Evolutionary conservation across 1,139 yeast genomes (phyloP).

Genomic region (Yamadazyma membranifaciens): DNA sequence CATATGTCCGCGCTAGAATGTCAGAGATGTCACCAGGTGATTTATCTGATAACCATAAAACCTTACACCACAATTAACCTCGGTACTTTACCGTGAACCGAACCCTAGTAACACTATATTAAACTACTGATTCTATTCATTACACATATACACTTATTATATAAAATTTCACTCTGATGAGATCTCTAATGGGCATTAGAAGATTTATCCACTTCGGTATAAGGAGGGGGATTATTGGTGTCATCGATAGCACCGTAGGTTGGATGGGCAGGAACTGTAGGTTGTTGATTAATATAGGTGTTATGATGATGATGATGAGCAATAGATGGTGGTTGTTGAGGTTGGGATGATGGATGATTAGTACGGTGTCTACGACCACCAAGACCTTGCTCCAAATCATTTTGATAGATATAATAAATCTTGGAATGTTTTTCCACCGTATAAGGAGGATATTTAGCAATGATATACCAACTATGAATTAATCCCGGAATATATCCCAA

Average conservation of each 20-base stretch:
- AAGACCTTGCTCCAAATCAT: constrained; percentile 28
- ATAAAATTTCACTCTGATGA: not conserved
- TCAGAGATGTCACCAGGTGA: too few relatives aligned
- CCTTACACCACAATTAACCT: too few relatives aligned
- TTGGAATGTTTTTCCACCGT: constrained; percentile 21
- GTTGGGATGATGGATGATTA: constrained; percentile 3
- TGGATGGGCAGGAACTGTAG: constrained; percentile 12
- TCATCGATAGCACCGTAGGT: constrained; percentile 17
- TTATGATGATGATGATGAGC: constrained; percentile 16
- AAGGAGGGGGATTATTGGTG: constrained; percentile 32
- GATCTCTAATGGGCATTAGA: too few relatives aligned
- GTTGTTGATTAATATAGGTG: constrained; percentile 12
- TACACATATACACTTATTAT: not conserved
- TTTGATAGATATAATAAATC: constrained; percentile 32
- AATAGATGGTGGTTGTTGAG: not conserved
- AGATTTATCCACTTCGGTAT: constrained; percentile 28
- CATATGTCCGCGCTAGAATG: not conserved
- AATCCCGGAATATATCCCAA: constrained; percentile 71
- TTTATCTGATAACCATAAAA: too few relatives aligned
- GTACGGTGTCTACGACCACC: constrained; percentile 17
- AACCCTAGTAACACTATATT: too few relatives aligned
- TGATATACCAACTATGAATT: constrained; percentile 65
- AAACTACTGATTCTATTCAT: too few relatives aligned
- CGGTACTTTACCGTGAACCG: too few relatives aligned
- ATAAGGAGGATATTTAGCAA: constrained; percentile 45